Base-by-base conservation (phyloP, 2,329 filamentous ascomycete species). In the Epichloe sibirici region DNA sequence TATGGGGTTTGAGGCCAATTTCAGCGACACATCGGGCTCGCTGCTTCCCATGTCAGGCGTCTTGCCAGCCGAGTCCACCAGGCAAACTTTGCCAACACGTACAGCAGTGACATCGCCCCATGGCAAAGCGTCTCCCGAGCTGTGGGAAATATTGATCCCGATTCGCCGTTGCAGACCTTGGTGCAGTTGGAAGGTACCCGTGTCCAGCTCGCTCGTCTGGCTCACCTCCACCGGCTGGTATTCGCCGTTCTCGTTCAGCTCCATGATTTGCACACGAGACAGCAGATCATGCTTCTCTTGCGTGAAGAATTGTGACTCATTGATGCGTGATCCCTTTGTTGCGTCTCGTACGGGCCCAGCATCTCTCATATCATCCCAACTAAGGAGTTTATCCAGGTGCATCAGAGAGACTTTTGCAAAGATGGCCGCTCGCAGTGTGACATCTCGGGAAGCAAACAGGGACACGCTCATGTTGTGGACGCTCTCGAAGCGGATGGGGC, bases 301-400 rank as follows among this genome's bases (percentile, higher is more conserved):
- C 0, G 85, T 88, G 61, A 85, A 95, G 65, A 94, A 98, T 59
- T 98, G 90, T 0, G 87, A 86, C 66, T 98, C 93, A 12, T 88
- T 84, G 58, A 98, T 83, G 11, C 93, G 79, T 25, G 86, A 77
- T 43, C 74, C 77, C 56, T 77, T 79, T 5, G 72, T 66, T 53
- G 73, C 76, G 43, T 73, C 73, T 52, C 78, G 76, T 56, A 79
- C 77, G 3, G 78, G 76, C 48, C 83, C 74, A 17, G 80, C 78
- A 67, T 98, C 91, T 54, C 91, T 83, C 84, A 98, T 96, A 62
- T 97, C 93, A 65, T 98, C 93, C 93, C 93, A 98, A 70, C 93
- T 98, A 12, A 96, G 79, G 49, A 98, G 77, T 71, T 95, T 97
- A 68, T 98, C 93, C 23, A 98, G 78, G 69, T 98, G 93, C 84